A percentile compares a stretch with the other conserved stretches of the same genome.
phyloP scores from a whole-genome alignment of 2,329 filamentous ascomycete genomes.

The Chaetomiaceae sp. region DNA sequence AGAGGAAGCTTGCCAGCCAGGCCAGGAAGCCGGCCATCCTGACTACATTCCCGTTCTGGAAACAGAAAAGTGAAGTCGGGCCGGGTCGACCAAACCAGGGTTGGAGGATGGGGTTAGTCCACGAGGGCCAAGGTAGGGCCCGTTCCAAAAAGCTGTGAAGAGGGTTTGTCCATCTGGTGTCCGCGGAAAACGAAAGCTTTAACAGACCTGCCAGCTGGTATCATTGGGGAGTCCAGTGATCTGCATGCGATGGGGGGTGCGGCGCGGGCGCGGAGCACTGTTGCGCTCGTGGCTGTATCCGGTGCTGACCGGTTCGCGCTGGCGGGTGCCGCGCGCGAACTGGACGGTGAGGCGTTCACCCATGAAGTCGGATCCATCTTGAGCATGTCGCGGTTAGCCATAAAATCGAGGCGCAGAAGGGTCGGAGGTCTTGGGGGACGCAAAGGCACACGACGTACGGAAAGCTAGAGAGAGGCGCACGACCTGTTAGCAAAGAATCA shows the following conservation, averaged over 20 bases:
- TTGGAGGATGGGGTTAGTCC: constrained; percentile 10
- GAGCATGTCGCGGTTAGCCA: constrained; percentile 35
- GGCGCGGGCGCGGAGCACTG: constrained; percentile 68
- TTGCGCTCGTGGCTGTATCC: constrained; percentile 50
- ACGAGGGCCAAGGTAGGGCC: constrained; percentile 14
- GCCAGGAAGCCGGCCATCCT: constrained; percentile 10
- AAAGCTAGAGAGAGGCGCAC: constrained; percentile 46
- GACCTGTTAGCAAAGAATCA: constrained; percentile 24
- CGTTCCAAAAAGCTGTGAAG: constrained; percentile 20
- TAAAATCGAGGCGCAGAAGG: constrained; percentile 29
- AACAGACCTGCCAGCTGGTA: constrained; percentile 99
- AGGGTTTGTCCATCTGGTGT: constrained; percentile 27
- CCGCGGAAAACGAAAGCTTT: constrained; percentile 46
- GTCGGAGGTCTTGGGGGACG: too few relatives aligned
- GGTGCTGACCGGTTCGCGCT: constrained; percentile 42
- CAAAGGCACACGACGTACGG: constrained; percentile 47
- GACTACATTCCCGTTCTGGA: constrained; percentile 6
- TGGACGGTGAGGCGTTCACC: constrained; percentile 96
- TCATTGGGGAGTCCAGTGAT: constrained; percentile 94
- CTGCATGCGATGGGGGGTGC: constrained; percentile 94
- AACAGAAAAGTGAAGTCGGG: constrained; percentile 13
- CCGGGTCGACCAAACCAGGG: constrained; percentile 18
- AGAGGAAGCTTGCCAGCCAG: constrained; percentile 10
- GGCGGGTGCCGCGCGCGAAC: constrained; percentile 82
- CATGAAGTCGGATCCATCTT: constrained; percentile 98